Evolutionary conservation across 768 basidiomycete genomes (phyloP).

Genomic region (Collybia sordida): DNA sequence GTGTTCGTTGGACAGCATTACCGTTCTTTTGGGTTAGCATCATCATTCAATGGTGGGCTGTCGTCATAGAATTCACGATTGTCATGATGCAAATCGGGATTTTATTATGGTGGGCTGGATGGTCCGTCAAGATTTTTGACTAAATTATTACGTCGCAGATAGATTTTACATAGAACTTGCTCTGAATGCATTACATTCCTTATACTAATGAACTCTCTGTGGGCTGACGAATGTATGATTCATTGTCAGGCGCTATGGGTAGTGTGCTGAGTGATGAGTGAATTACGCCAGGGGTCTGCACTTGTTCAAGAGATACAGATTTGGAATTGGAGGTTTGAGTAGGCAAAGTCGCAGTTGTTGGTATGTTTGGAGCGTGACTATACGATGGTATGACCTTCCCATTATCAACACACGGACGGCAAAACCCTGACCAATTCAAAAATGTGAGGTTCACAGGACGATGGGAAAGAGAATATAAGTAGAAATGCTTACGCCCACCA

Average conservation of each 20-base stretch:
- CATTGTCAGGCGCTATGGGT: not conserved
- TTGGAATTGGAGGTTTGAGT: too few relatives aligned
- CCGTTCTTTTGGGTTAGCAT: conserved; percentile 67
- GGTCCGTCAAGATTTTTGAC: conserved; percentile 54
- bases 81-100: conserved; percentile 59
- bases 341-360: not conserved
- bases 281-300: not conserved
- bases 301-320: not conserved
- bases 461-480: not conserved
- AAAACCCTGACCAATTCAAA: conserved; percentile 48
- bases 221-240: not conserved
- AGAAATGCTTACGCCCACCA: conserved; percentile 61
- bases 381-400: conserved; percentile 26
- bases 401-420: conserved; percentile 63
- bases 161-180: conserved; percentile 1
- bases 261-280: not conserved
- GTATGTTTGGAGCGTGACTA: conserved; percentile 6
- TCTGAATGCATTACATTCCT: conserved; percentile 3
- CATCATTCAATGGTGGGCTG: conserved; percentile 66
- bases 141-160: conserved; percentile 19
- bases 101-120: conserved; percentile 74
- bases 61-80: conserved; percentile 56
- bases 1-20: conserved; percentile 61
- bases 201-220: conserved; percentile 1
- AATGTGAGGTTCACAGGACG: not conserved